Conservation (phyloP, 495 filamentous ascomycete genomes). For the Podospora bellae-mahoneyi region DNA sequence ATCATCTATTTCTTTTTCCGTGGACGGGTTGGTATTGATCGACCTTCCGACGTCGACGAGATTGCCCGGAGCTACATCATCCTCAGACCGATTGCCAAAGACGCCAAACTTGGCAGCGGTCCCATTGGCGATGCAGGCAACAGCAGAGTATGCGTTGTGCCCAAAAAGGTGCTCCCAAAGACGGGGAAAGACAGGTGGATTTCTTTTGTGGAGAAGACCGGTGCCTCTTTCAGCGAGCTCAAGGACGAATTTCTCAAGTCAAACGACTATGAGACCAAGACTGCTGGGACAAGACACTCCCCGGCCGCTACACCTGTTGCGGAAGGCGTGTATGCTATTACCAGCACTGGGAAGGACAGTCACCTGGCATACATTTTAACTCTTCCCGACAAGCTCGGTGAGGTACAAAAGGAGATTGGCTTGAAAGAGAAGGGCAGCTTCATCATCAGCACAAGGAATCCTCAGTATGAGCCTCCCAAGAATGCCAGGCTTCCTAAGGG, state of each 20-base stretch:
- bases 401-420: slow-evolving; percentile 76
- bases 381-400: slow-evolving; percentile 63
- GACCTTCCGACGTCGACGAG: slow-evolving; percentile 67
- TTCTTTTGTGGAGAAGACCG: slow-evolving; percentile 78
- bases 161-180: slow-evolving; percentile 83
- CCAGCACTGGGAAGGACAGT: slow-evolving; percentile 62
- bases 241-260: slow-evolving; percentile 67
- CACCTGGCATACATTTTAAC: slow-evolving; percentile 84
- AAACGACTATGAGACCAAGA: slow-evolving; percentile 73
- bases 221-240: slow-evolving; percentile 63
- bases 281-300: slow-evolving; percentile 63
- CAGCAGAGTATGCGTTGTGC: slow-evolving; percentile 71
- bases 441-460: slow-evolving; percentile 78
- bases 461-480: slow-evolving; percentile 61
- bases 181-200: slow-evolving; percentile 71
- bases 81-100: slow-evolving; percentile 69
- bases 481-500: slow-evolving; percentile 60
- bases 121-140: slow-evolving; percentile 63
- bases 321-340: slow-evolving; percentile 86
- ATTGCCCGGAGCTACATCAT: slow-evolving; percentile 79
- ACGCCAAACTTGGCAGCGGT: slow-evolving; percentile 59
- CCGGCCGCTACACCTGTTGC: slow-evolving; percentile 72
- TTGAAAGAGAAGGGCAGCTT: slow-evolving; percentile 70
- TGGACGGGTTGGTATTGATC: slow-evolving; percentile 67
- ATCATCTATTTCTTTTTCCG: slow-evolving; percentile 94